Evolutionary conservation across 208 protist species (phyloP).

Genomic region (Acanthamoeba sp.): DNA sequence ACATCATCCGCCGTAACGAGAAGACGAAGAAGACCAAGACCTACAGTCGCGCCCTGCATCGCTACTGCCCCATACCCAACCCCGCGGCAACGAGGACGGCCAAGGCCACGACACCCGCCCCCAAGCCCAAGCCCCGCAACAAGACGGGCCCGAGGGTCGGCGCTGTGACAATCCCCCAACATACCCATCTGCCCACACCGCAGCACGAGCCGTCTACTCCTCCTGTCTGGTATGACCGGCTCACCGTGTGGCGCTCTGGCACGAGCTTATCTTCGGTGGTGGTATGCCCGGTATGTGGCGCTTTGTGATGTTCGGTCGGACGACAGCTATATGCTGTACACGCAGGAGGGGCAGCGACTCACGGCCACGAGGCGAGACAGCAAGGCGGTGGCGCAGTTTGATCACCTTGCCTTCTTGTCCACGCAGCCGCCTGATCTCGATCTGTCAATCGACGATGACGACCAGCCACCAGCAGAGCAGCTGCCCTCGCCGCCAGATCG

Average conservation of each 20-base stretch:
- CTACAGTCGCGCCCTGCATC: conserved; percentile 27
- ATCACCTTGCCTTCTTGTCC: neutral
- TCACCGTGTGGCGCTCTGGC: no score
- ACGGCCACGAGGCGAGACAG: neutral
- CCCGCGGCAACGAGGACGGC: neutral
- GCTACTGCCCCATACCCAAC: conserved; percentile 21
- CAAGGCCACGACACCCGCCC: neutral
- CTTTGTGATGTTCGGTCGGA: no score
- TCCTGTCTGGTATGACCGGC: no score
- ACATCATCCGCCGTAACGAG: conserved; percentile 54
- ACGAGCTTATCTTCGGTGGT: no score
- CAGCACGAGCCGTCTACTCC: no score
- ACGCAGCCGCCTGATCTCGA: neutral
- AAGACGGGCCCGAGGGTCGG: neutral
- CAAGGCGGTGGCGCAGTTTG: no score
- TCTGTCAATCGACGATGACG: neutral
- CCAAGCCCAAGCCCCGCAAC: no score
- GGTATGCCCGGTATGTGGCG: no score
- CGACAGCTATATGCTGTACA: neutral
- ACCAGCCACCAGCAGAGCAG: no score
- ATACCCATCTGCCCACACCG: no score
- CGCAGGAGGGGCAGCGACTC: neutral
- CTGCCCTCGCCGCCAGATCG: no score
- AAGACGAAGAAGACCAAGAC: conserved; percentile 43
- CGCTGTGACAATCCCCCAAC: no score